Evolutionary conservation across 345 rosid genomes (phyloP).

Genomic region (Pugionium dolabratum): DNA sequence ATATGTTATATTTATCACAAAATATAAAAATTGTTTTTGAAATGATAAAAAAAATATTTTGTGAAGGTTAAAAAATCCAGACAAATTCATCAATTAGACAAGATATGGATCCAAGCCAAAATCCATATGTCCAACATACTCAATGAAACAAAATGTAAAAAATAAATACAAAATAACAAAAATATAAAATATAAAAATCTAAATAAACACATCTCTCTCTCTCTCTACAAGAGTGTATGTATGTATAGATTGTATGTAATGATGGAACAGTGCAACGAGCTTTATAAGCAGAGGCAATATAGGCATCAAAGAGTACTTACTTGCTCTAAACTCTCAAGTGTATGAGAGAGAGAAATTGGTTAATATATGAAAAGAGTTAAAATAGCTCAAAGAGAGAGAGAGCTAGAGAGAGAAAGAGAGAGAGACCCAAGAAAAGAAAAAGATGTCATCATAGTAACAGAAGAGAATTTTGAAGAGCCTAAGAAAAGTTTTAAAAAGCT

Average conservation of each 20-base stretch:
- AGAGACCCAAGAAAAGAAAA: slow-evolving; percentile 27
- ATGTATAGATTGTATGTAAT: slow-evolving; percentile 36
- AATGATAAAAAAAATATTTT: not conserved
- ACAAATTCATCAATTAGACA: slow-evolving; percentile 42
- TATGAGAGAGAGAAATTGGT: slow-evolving; percentile 28
- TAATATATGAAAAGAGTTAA: slow-evolving; percentile 30
- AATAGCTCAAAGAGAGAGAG: slow-evolving; percentile 27
- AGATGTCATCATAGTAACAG: slow-evolving; percentile 39
- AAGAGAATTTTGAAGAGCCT: slow-evolving; percentile 37
- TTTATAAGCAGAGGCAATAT: slow-evolving; percentile 39
- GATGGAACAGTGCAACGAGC: slow-evolving; percentile 40
- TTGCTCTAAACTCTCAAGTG: slow-evolving; percentile 35
- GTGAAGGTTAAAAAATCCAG: slow-evolving; percentile 42
- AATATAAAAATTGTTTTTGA: not conserved
- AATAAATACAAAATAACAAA: slow-evolving; percentile 43
- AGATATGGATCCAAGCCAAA: slow-evolving; percentile 42
- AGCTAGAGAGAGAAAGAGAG: slow-evolving; percentile 30
- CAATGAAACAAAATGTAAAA: slow-evolving; percentile 41
- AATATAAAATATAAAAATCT: slow-evolving; percentile 37
- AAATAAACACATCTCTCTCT: slow-evolving; percentile 18
- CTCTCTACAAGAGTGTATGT: slow-evolving; percentile 23
- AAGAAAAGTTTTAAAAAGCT: slow-evolving; percentile 55
- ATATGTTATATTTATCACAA: not conserved
- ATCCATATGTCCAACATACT: slow-evolving; percentile 36
- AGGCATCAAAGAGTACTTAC: slow-evolving; percentile 31